Evolutionary conservation across 1,284 basidiomycete species (phyloP).

Genomic region (Pyrrhoderma noxium): DNA sequence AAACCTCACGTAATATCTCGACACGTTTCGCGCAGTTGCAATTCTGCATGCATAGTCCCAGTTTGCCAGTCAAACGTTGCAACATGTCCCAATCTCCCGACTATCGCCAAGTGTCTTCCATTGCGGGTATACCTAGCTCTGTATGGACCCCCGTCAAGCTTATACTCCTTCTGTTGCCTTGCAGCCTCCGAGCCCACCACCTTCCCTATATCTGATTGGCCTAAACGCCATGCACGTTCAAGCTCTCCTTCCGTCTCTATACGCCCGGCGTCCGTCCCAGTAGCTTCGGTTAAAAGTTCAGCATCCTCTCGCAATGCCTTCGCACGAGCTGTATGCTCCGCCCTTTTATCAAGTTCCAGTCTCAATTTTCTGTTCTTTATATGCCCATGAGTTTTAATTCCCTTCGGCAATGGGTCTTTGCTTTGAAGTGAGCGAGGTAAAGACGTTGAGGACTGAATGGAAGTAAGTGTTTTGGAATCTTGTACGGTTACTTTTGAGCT

Average conservation of each 20-base stretch:
- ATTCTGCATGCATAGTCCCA: conserved; percentile 79
- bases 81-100: conserved; percentile 80
- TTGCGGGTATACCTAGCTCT: conserved; percentile 82
- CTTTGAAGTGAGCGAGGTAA: conserved; percentile 56
- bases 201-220: conserved; percentile 71
- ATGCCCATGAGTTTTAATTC: conserved; percentile 44
- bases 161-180: conserved; percentile 72
- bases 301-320: conserved; percentile 58
- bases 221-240: conserved; percentile 86
- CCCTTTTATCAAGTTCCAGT: conserved; percentile 55
- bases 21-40: conserved; percentile 86
- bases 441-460: conserved; percentile 48
- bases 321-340: conserved; percentile 47
- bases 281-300: conserved; percentile 41
- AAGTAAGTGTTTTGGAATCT: conserved; percentile 49
- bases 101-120: conserved; percentile 83
- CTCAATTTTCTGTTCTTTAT: conserved; percentile 74
- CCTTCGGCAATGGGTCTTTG: conserved; percentile 35
- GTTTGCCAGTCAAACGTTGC: conserved; percentile 95
- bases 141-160: conserved; percentile 85
- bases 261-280: conserved; percentile 58
- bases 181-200: conserved; percentile 70
- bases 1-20: conserved; percentile 74
- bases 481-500: conserved; percentile 17
- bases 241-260: conserved; percentile 71